These are phyloP conservation scores for Erysimum pusillum DNA, from an alignment of 441 rosid species.

Conservation along the genomic window DNA sequence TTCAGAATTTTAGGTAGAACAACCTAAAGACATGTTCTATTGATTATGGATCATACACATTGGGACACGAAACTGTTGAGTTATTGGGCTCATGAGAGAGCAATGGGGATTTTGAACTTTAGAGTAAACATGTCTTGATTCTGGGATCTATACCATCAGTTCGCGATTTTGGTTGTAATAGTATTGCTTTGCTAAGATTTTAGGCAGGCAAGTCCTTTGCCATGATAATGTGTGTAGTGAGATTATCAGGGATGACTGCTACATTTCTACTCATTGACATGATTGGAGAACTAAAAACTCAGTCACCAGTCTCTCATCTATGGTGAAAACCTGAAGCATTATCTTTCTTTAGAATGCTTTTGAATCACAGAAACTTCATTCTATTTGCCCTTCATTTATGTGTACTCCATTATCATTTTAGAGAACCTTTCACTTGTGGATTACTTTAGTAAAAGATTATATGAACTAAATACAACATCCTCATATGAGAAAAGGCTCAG, in stretches of 20 bases:
- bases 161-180: background rate
- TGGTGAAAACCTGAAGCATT: background rate
- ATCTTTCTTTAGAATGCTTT: background rate
- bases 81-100: background rate
- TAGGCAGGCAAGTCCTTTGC: background rate
- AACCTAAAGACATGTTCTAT: background rate
- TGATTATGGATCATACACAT: constrained; percentile 14
- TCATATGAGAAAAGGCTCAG: background rate
- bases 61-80: constrained; percentile 9
- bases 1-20: background rate
- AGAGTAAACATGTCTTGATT: background rate
- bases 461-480: background rate
- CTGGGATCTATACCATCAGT: constrained; percentile 1
- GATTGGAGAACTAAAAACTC: background rate
- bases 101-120: background rate
- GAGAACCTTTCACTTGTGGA: background rate
- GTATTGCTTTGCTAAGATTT: background rate
- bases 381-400: background rate
- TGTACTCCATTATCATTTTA: background rate
- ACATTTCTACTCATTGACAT: constrained; percentile 1
- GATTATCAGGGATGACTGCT: constrained; percentile 14
- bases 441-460: background rate
- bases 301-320: background rate
- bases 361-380: constrained; percentile 17
- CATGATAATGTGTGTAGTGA: constrained; percentile 11